Evolutionary conservation across 2,329 filamentous ascomycete genomes (phyloP).

Genomic region (Byssothecium circinans): DNA sequence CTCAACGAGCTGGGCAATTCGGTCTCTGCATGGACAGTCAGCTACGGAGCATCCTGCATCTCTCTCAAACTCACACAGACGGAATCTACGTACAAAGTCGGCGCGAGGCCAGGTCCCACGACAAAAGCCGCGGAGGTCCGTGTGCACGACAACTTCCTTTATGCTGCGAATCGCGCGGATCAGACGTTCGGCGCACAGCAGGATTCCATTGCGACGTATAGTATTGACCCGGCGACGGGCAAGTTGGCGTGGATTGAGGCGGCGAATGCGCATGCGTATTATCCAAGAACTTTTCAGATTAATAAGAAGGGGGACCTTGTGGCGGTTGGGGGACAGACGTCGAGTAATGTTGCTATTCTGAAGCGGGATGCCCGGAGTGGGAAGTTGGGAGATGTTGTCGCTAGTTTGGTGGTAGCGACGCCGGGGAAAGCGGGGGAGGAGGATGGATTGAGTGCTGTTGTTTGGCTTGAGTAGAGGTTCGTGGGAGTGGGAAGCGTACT

Average conservation of each 20-base stretch:
- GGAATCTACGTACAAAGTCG: constrained; percentile 20
- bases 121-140: constrained; percentile 28
- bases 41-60: constrained; percentile 19
- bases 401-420: constrained; percentile 15
- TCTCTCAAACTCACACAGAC: constrained; percentile 22
- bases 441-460: constrained; percentile 21
- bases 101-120: constrained; percentile 12
- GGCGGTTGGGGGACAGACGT: constrained; percentile 24
- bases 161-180: constrained; percentile 31
- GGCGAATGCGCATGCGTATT: constrained; percentile 24
- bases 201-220: constrained; percentile 26
- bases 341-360: constrained; percentile 20
- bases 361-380: constrained; percentile 18
- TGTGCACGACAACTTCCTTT: constrained; percentile 25
- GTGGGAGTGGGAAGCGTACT: neutral
- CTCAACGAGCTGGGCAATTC: constrained; percentile 30
- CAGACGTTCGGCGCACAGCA: constrained; percentile 24
- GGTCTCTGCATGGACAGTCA: constrained; percentile 22
- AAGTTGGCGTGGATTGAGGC: constrained; percentile 22
- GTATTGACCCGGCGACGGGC: constrained; percentile 17
- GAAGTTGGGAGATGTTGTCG: constrained; percentile 18
- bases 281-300: constrained; percentile 27
- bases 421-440: constrained; percentile 18
- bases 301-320: constrained; percentile 21
- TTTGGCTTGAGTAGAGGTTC: constrained; percentile 17